These are phyloP conservation scores for Juglanconis sp. DNA, from an alignment of 2,329 filamentous ascomycete species.

Conservation along the genomic window DNA sequence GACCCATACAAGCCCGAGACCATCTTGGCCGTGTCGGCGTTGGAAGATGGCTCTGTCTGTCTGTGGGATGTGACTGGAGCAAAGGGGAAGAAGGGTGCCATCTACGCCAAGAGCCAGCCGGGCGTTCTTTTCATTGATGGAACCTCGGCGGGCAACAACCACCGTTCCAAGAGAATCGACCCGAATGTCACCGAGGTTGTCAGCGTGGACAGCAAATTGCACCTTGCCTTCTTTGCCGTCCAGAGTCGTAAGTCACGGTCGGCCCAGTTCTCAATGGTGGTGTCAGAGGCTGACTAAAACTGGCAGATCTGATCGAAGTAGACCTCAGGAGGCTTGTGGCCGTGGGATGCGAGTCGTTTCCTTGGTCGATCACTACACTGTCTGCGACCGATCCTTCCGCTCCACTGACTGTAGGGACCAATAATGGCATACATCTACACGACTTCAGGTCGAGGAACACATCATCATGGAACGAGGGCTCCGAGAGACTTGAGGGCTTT, in stretches of 20 bases:
- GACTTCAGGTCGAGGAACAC: slow-evolving; percentile 58
- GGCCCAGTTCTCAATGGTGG: background rate
- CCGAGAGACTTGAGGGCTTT: slow-evolving; percentile 36
- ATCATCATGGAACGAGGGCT: slow-evolving; percentile 28
- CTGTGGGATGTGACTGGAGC: slow-evolving; percentile 74
- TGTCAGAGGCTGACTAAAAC: slow-evolving; percentile 14
- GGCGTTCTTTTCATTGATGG: slow-evolving; percentile 64
- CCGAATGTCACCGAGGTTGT: slow-evolving; percentile 77
- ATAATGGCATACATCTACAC: slow-evolving; percentile 75
- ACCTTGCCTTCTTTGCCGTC: slow-evolving; percentile 76
- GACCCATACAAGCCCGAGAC: slow-evolving; percentile 42
- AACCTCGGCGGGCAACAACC: slow-evolving; percentile 40
- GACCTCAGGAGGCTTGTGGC: slow-evolving; percentile 72
- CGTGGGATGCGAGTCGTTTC: slow-evolving; percentile 67
- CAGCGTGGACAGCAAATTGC: slow-evolving; percentile 66
- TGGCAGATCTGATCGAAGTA: slow-evolving; percentile 67
- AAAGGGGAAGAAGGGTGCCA: slow-evolving; percentile 52
- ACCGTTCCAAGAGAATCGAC: slow-evolving; percentile 63
- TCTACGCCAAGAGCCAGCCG: slow-evolving; percentile 62
- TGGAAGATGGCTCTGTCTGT: slow-evolving; percentile 85
- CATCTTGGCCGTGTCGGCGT: slow-evolving; percentile 65
- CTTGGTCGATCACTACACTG: slow-evolving; percentile 79
- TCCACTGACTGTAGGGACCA: slow-evolving; percentile 82
- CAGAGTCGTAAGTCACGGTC: slow-evolving; percentile 55
- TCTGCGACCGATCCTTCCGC: slow-evolving; percentile 64